phyloP scores from a whole-genome alignment of 208 protist species.

The Acanthamoeba triangularis region DNA sequence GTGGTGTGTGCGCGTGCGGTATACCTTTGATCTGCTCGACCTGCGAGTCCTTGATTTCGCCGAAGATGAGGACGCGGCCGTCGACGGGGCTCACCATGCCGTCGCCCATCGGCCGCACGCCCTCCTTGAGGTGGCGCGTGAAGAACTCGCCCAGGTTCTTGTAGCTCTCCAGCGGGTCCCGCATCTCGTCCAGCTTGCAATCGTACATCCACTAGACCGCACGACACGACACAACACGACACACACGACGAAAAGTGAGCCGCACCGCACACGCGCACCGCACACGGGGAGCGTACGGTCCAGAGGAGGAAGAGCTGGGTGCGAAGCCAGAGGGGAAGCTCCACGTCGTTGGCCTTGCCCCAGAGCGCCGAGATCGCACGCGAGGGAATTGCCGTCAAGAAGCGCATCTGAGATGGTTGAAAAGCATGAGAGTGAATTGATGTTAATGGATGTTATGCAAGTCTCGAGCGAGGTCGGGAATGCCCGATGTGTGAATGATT shows the following conservation, averaged over 20 bases:
- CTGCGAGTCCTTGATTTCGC: conserved; percentile 82
- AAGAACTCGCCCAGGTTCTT: conserved; percentile 90
- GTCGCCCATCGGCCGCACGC: conserved; percentile 78
- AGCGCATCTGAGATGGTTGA: conserved; percentile 51
- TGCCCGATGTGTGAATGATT: too few species aligned
- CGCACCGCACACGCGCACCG: too few species aligned
- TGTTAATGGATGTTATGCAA: too few species aligned
- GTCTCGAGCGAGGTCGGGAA: too few species aligned
- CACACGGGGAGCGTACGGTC: not conserved
- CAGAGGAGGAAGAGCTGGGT: conserved; percentile 54
- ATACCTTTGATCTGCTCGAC: conserved; percentile 90
- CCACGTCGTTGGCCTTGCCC: conserved; percentile 64
- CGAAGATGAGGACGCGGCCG: conserved; percentile 88
- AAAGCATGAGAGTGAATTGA: too few species aligned
- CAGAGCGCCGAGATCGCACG: conserved; percentile 38
- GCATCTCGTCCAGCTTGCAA: conserved; percentile 89
- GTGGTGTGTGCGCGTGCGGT: conserved; percentile 76
- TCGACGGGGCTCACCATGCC: conserved; percentile 88
- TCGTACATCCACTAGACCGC: conserved; percentile 17
- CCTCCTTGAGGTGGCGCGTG: conserved; percentile 86
- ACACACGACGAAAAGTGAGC: not conserved
- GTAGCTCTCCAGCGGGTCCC: conserved; percentile 85
- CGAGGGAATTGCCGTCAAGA: conserved; percentile 15
- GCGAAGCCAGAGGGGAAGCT: conserved; percentile 70
- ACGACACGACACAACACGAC: not conserved